These are phyloP conservation scores for Gastrodia elata DNA, from an alignment of 106 monocot genomes.

Conservation along the genomic window DNA sequence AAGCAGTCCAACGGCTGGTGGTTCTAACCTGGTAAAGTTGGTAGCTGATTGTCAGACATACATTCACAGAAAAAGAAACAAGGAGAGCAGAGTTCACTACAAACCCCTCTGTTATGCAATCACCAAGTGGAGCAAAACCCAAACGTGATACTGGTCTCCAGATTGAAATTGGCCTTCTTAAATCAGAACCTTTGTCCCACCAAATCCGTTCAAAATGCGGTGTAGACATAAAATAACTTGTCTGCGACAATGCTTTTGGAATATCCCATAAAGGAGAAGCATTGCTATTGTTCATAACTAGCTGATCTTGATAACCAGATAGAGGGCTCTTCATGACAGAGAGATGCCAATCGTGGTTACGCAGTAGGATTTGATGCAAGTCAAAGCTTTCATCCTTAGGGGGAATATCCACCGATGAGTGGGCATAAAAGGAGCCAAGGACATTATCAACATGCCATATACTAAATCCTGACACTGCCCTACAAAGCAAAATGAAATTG, in stretches of 20 bases:
- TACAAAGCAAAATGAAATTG: slow-evolving; percentile 11
- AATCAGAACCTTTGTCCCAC: slow-evolving; percentile 87
- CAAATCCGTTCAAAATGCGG: slow-evolving; percentile 98
- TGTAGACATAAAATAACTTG: slow-evolving; percentile 53
- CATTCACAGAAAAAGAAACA: slow-evolving; percentile 1
- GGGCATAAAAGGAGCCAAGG: slow-evolving; percentile 64
- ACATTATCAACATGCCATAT: slow-evolving; percentile 88
- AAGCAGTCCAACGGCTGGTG: slow-evolving; percentile 74
- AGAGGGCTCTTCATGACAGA: slow-evolving; percentile 14
- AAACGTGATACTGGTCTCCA: slow-evolving; percentile 69
- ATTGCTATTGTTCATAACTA: slow-evolving; percentile 14
- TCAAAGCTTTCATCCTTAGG: slow-evolving; percentile 31
- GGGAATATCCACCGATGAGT: slow-evolving; percentile 51
- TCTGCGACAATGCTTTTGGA: slow-evolving; percentile 55
- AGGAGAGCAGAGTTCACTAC: slow-evolving; percentile 4
- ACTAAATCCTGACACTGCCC: slow-evolving; percentile 58
- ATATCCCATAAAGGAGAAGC: slow-evolving; percentile 71
- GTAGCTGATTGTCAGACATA: slow-evolving; percentile 1
- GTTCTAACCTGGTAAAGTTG: slow-evolving; percentile 57
- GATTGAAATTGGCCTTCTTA: slow-evolving; percentile 64
- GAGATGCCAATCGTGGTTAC: slow-evolving; percentile 27
- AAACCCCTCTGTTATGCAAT: slow-evolving; percentile 90
- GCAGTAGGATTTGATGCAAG: slow-evolving; percentile 74
- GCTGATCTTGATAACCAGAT: slow-evolving; percentile 15
- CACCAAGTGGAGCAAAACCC: slow-evolving; percentile 77